Percentiles rank a stretch among this genome's conserved stretches.
These are phyloP conservation scores for Nannochloropsis salina DNA, from an alignment of 108 stramenopile species.

Conservation along the genomic window DNA sequence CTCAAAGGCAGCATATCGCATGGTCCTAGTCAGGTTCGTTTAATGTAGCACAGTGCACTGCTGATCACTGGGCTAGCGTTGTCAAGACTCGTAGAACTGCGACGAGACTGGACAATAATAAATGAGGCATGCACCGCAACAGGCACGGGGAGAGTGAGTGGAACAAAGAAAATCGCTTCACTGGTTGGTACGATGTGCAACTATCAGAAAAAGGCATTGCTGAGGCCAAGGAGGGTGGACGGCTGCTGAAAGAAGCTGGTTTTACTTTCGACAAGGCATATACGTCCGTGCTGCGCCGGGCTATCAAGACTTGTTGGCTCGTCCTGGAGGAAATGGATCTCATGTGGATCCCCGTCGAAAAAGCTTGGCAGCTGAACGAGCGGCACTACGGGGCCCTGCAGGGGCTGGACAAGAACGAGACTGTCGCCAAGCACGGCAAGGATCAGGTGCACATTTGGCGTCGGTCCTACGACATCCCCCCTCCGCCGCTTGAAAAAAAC, in stretches of 20 bases:
- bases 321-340: constrained; percentile 71
- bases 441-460: constrained; percentile 77
- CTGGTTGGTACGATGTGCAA: constrained; percentile 55
- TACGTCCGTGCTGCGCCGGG: constrained; percentile 76
- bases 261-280: constrained; percentile 60
- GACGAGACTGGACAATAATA: too few species aligned
- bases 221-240: constrained; percentile 47
- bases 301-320: constrained; percentile 74
- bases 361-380: constrained; percentile 84
- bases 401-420: constrained; percentile 86
- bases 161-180: constrained; percentile 57
- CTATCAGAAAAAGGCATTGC: constrained; percentile 42
- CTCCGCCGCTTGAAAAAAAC: constrained; percentile 63
- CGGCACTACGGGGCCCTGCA: constrained; percentile 77
- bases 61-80: not conserved
- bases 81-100: not conserved
- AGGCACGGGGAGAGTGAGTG: constrained; percentile 55
- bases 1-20: not conserved
- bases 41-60: not conserved
- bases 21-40: not conserved
- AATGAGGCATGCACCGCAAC: not conserved
- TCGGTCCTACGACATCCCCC: constrained; percentile 79
- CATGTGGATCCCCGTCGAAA: constrained; percentile 64
- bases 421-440: constrained; percentile 82
- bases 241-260: constrained; percentile 36